Base-by-base conservation (phyloP, 2,329 filamentous ascomycete species). In the Huntiella decipiens region DNA sequence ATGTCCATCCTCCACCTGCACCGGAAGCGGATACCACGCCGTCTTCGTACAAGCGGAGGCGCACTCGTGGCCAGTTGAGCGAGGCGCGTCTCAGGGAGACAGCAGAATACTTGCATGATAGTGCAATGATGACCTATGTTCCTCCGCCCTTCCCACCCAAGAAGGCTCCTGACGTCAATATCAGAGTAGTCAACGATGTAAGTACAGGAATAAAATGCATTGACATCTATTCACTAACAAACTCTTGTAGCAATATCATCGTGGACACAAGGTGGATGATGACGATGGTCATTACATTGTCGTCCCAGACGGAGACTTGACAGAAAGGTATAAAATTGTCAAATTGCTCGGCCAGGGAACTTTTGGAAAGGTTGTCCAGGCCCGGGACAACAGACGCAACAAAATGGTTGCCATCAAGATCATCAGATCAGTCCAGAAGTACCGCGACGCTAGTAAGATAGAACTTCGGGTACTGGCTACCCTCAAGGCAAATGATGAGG, bases 281-380 rank as follows among this genome's bases (percentile, higher is more conserved):
- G 86, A 95, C 39, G 91, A 98, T 55, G 91, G 91, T 4, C 91
- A 98, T 61, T 98, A 95, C 58, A 85, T 96, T 54, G 87, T 98
- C 16, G 77, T 82, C 1, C 82, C 87, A 28, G 84, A 94, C 54
- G 81, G 82, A 8, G 76, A 83, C 50, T 67, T 98, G 44, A 94
- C 91, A 11, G 78, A 91, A 38, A 73, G 85, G 73, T 98, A 96
- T 61, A 77, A 82, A 64, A 88, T 98, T 54, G 70, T 81, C 51
- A 86, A 85, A 54, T 71, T 96, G 22, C 78, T 98, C 10, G 91
- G 91, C 16, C 91, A 98, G 63, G 91, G 91, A 52, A 98, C 91
- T 0, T 98, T 98, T 59, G 91, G 91, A 57, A 98, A 98, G 62
- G 91, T 98, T 12, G 91, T 98, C 13, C 82, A 95, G 61, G 91